phyloP scores from a whole-genome alignment of 2,329 filamentous ascomycete genomes.

The Colletotrichum viniferum region DNA sequence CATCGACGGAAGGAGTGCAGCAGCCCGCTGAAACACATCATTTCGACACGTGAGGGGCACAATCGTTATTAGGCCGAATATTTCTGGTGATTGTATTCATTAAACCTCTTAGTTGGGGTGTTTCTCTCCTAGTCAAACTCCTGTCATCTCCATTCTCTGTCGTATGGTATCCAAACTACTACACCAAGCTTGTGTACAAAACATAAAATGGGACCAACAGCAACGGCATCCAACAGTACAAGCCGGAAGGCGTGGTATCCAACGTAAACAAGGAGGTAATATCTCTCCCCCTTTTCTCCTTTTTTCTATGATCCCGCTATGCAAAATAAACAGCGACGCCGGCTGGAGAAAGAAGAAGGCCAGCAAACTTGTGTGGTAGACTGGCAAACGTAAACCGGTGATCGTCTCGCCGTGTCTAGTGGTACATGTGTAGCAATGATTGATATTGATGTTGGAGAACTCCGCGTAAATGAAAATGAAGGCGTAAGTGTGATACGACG shows the following conservation, averaged over 20 bases:
- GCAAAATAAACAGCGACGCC: slow-evolving; percentile 1
- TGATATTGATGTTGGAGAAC: background rate
- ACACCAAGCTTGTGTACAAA: background rate
- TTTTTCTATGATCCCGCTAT: slow-evolving; percentile 10
- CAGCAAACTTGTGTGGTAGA: background rate
- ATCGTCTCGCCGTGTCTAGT: background rate
- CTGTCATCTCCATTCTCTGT: background rate
- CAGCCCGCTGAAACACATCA: background rate
- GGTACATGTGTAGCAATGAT: background rate
- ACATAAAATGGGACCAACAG: background rate
- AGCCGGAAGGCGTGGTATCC: background rate
- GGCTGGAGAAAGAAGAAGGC: background rate
- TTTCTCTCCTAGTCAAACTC: background rate
- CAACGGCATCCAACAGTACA: background rate
- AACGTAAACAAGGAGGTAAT: background rate
- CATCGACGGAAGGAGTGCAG: background rate
- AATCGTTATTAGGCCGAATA: background rate
- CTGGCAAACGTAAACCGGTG: background rate
- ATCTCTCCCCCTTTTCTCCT: background rate
- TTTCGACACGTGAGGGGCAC: background rate
- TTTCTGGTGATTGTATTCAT: background rate
- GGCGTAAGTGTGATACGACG: background rate
- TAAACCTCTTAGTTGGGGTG: background rate
- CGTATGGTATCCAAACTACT: background rate
- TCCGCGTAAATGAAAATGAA: background rate